Percentiles rank a stretch among this genome's conserved stretches.
phyloP scores from a whole-genome alignment of 164 flowering plant genomes.

The Vitis riparia region DNA sequence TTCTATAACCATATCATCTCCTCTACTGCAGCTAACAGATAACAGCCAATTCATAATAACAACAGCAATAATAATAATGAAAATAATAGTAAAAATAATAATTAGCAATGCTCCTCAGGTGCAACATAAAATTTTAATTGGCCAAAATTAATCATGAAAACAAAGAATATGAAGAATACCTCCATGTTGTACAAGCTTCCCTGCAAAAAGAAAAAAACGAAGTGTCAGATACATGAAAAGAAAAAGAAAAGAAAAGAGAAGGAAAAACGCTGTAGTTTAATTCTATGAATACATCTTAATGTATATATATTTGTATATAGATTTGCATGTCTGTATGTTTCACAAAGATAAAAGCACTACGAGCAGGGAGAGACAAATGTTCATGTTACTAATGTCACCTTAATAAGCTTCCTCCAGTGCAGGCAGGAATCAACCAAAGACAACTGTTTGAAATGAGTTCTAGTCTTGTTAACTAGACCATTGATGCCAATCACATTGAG shows the following conservation, averaged over 20 bases:
- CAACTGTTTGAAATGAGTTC: neutral
- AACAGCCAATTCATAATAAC: no score
- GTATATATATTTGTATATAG: no score
- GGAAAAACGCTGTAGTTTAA: neutral
- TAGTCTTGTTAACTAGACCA: neutral
- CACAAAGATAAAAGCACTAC: neutral
- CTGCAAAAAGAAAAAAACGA: conserved; percentile 45
- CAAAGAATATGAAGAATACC: conserved; percentile 40
- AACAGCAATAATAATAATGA: no score
- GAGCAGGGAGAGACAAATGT: neutral
- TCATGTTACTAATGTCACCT: neutral
- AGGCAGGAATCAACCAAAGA: neutral
- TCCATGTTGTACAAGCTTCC: conserved; percentile 76
- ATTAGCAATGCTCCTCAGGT: no score
- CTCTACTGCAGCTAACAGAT: no score
- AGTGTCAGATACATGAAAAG: conserved; percentile 8
- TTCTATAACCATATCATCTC: no score
- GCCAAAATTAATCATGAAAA: neutral
- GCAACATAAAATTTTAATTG: no score
- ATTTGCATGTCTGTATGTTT: neutral
- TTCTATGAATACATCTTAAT: no score
- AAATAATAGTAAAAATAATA: no score
- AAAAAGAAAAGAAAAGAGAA: neutral
- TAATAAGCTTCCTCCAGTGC: neutral
- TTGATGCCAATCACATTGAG: neutral